Base-by-base conservation (phyloP, 2,329 filamentous ascomycete species). In the Fragosphaeria purpurea region DNA sequence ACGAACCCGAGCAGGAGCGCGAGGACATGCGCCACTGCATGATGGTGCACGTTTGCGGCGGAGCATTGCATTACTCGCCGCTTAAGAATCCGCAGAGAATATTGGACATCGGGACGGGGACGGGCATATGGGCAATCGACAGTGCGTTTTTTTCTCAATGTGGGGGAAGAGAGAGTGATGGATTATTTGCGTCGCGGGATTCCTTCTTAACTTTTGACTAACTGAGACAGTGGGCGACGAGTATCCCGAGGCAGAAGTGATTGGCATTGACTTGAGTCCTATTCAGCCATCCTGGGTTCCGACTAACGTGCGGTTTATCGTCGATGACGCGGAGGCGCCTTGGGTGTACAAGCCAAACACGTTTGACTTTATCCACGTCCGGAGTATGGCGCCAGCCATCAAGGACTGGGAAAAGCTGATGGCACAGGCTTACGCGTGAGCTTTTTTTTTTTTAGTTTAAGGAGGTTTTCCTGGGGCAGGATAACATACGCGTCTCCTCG, bases 281-380 rank as follows among this genome's bases (percentile, higher is more conserved):
- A 69, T 71, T 30, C 68, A 71, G 44, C 68, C 67, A 4, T 60
- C 61, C 33, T 70, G 64, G 59, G 71, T 77, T 6, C 77, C 78
- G 11, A 43, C 46, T 12, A 52, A 52, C 47, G 50, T 52, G 32
- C 39, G 47, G 30, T 52, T 52, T 32, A 38, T 52, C 11, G 50
- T 52, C 38, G 50, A 52, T 40, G 53, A 58, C 53, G 69, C 76
- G 30, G 77, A 82, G 59, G 70, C 70, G 47, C 59, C 60, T 76
- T 72, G 72, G 11, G 70, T 75, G 50, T 69, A 75, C 50, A 75
- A 74, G 45, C 62, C 67, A 6, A 66, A 73, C 51, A 42, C 45
- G 30, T 82, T 77, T 53, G 79, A 83, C 58, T 80, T 77, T 53
- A 71, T 82, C 11, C 79, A 83, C 60, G 70, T 74, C n/a, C 70